These are phyloP conservation scores for Verbena officinalis DNA, from an alignment of 257 asterid genomes.

Conservation along the genomic window DNA sequence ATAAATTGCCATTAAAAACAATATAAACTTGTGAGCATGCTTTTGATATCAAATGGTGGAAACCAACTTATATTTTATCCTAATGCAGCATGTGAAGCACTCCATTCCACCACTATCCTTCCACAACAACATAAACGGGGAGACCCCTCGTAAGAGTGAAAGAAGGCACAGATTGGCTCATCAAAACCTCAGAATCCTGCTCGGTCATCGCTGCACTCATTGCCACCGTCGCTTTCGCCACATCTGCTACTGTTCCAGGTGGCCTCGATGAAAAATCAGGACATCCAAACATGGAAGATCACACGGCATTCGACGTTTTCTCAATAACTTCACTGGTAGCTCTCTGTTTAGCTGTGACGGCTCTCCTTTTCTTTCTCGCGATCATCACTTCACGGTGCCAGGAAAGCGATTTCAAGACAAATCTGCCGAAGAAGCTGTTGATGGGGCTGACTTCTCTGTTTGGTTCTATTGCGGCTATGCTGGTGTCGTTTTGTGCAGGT, in stretches of 20 bases:
- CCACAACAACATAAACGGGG: conserved; percentile 40
- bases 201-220: conserved; percentile 64
- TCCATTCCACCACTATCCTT: conserved; percentile 26
- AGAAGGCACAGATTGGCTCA: conserved; percentile 54
- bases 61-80: neutral
- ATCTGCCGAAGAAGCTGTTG: conserved; percentile 55
- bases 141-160: conserved; percentile 41
- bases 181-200: conserved; percentile 69
- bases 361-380: conserved; percentile 61
- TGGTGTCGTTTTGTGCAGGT: conserved; percentile 62
- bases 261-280: conserved; percentile 45
- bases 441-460: conserved; percentile 51
- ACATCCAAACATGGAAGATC: conserved; percentile 35
- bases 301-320: conserved; percentile 41
- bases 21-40: neutral
- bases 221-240: conserved; percentile 67
- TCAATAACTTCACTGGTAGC: conserved; percentile 51
- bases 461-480: conserved; percentile 56
- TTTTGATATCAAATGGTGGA: neutral
- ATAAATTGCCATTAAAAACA: no score
- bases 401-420: conserved; percentile 43
- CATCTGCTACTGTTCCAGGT: conserved; percentile 62
- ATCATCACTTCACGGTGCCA: conserved; percentile 62
- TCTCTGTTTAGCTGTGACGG: conserved; percentile 62
- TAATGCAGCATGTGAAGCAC: conserved; percentile 54